Evolutionary conservation across 2,329 filamentous ascomycete genomes (phyloP), one percentile per base, ranked within the genome.

Genomic region (Alternaria ethzedia): DNA sequence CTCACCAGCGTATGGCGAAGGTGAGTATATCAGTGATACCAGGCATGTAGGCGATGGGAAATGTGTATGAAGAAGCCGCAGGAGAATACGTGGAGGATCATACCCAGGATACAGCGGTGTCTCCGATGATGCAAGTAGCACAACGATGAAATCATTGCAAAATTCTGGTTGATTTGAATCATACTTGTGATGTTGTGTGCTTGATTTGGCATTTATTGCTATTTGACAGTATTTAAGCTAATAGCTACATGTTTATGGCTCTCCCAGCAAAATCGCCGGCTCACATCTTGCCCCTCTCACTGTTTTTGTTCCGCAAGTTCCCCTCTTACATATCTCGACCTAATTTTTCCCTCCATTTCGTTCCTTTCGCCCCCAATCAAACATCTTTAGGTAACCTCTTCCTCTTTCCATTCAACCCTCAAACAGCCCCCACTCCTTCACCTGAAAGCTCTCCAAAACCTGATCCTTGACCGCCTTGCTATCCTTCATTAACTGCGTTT

Each of bases 391-490:
- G 5, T n/a, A n/a, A 41, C 7, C 15, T 41, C 49, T 3, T 21
- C 17, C 17, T n/a, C 32, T 7, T 46, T 32, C 55, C 30, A 10
- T 46, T 61, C 43, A 75, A 4, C 71, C 74, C 32, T 74, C 63
- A 75, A 97, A 97, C 43, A 97, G 82, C 0, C 84, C 85, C 91
- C 92, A 97, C 76, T 97, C 91, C 80, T 89, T 89, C 61, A 97
- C 86, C 74, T 91, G 88, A 72, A 97, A 90, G 0, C 86, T 90
- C 75, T 88, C 86, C 85, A 92, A 88, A 69, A 97, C 89, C 72
- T 82, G 88, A 75, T 91, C 89, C 76, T 92, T 90, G 41, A 90
- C 86, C 6, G 86, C 87, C 71, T 90, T 67, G 26, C 78, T 82
- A 23, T 71, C 86, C 55, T 89, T 90, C 72, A 92, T 89, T 67